Evolutionary conservation across 164 flowering plant genomes (phyloP), one percentile per base, ranked within the genome.

Genomic region (Vitis riparia): DNA sequence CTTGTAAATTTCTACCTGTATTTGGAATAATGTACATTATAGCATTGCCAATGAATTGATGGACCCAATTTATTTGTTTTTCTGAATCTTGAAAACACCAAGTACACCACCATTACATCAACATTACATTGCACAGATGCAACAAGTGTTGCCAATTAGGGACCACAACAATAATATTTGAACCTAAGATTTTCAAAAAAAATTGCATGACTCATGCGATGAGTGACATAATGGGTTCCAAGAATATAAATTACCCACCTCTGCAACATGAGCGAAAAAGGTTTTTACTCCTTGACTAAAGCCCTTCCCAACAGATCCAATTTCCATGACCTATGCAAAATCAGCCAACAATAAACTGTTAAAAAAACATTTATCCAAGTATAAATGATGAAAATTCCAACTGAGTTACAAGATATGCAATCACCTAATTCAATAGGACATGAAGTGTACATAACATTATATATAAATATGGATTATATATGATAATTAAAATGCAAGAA

Each of bases 291-390:
- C 92, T 68, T 81, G 71, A 47, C 68, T 73, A 53, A 73, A 78
- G 52, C 84, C 82, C 81, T 86, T 92, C 19, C 99, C 99, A 73
- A 89, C 88, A 59, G 99, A 94, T 72, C 99, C 99, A 82, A 94
- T 80, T 82, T 94, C 99, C 71, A 94, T 14, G 17, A 94, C 90
- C 99, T 92, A 71, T 10, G 49, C 19, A 66, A 63, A 62, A 70
- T 30, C 16, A 57, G 65, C 61, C 61, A 75, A 74, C 17, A 65
- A 11, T 48, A 51, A 29, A 58, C 5, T 17, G 55, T 63, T n/a
- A 63, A 27, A 17, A 55, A 10, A 23, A 23, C 27, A 51, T 51
- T 17, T 17, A 53, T 8, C 51, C 50, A 15, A 11, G 56, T 5
- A 50, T 9, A 32, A 29, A 27, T 58, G 5, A 68, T 5, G n/a